A percentile compares a stretch with the other conserved stretches of the same genome.
These are phyloP conservation scores for Hymenoscyphus fraxineus DNA, from an alignment of 2,329 filamentous ascomycete genomes.

Conservation along the genomic window DNA sequence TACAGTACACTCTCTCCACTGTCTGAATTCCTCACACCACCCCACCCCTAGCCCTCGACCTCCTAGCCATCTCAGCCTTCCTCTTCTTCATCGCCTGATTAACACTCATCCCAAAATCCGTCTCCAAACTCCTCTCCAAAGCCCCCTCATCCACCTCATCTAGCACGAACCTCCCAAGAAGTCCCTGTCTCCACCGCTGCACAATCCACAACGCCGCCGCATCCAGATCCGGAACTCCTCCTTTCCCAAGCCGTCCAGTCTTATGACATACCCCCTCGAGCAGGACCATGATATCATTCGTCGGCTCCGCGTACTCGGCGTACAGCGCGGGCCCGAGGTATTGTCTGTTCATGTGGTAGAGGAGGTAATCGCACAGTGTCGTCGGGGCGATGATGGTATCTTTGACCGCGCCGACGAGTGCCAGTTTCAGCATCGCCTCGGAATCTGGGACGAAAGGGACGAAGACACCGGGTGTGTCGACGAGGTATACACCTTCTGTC, in stretches of 20 bases:
- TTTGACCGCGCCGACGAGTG: slow-evolving; percentile 85
- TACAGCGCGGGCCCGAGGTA: slow-evolving; percentile 26
- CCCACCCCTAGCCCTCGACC: slow-evolving; percentile 26
- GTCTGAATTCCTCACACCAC: not conserved
- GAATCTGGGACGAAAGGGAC: slow-evolving; percentile 83
- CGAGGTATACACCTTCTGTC: slow-evolving; percentile 61
- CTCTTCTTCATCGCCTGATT: slow-evolving; percentile 66
- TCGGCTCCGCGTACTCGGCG: slow-evolving; percentile 59
- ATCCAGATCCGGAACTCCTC: slow-evolving; percentile 66
- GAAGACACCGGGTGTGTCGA: slow-evolving; percentile 95
- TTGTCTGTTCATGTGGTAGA: slow-evolving; percentile 72
- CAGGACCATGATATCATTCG: slow-evolving; percentile 76
- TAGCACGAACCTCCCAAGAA: slow-evolving; percentile 71
- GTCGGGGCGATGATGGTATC: slow-evolving; percentile 76
- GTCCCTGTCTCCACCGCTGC: slow-evolving; percentile 74
- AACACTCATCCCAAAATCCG: slow-evolving; percentile 54
- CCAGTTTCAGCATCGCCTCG: slow-evolving; percentile 92
- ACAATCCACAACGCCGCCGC: slow-evolving; percentile 76
- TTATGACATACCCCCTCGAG: slow-evolving; percentile 67
- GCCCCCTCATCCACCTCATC: slow-evolving; percentile 67
- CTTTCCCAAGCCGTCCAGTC: slow-evolving; percentile 72
- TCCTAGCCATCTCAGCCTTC: slow-evolving; percentile 53
- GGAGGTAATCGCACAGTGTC: slow-evolving; percentile 82
- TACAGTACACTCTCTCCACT: not conserved
- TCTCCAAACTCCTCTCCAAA: slow-evolving; percentile 48